Percentiles rank a stretch among this genome's conserved stretches.
These are phyloP conservation scores for Rhynchospora pubera DNA, from an alignment of 176 grass and related monocot species.

Conservation along the genomic window DNA sequence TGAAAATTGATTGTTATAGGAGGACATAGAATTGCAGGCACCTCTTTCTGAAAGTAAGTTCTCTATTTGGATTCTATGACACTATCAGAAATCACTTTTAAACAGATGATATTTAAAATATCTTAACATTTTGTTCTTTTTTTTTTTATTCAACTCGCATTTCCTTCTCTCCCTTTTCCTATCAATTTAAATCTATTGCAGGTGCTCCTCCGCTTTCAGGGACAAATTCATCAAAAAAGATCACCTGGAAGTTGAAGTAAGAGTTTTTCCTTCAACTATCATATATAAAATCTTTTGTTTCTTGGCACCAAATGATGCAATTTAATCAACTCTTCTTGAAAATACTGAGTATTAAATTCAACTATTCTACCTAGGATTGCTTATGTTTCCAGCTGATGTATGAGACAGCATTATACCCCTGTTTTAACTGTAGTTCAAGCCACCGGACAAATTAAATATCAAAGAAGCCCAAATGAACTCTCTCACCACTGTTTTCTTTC, in stretches of 20 bases:
- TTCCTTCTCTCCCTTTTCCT: background rate
- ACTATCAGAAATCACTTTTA: background rate
- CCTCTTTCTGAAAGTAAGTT: slow-evolving; percentile 55
- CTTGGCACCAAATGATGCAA: background rate
- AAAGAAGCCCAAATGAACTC: background rate
- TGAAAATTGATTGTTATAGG: slow-evolving; percentile 14
- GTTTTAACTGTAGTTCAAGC: background rate
- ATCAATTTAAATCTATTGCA: slow-evolving; percentile 2
- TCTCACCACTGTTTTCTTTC: background rate
- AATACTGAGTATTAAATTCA: background rate
- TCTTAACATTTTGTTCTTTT: background rate
- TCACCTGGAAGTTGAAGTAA: slow-evolving; percentile 91
- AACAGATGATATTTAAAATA: background rate
- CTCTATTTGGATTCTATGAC: background rate
- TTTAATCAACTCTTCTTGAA: background rate
- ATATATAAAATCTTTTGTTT: background rate
- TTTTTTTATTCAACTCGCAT: background rate
- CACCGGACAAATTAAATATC: background rate
- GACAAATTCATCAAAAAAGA: slow-evolving; percentile 29
- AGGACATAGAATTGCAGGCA: slow-evolving; percentile 60
- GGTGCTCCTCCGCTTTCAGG: background rate
- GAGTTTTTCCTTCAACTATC: slow-evolving; percentile 1
- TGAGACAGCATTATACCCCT: background rate
- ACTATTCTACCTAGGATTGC: background rate
- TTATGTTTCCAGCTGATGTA: background rate